Conservation (phyloP, 106 monocot species). For the Dendrobium nobile region DNA sequence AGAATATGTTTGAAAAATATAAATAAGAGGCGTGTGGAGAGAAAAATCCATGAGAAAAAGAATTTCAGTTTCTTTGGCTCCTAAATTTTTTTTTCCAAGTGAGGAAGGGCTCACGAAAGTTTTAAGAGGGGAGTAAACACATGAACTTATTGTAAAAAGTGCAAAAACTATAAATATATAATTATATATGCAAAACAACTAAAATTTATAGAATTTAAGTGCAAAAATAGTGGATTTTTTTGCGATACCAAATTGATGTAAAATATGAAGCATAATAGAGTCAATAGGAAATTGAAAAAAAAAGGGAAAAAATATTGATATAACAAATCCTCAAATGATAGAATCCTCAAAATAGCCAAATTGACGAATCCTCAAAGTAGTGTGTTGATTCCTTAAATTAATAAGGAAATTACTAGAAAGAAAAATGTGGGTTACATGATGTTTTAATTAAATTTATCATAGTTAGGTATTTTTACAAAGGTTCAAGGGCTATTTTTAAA, state of each 20-base stretch:
- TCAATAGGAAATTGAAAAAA: background rate
- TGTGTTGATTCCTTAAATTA: background rate
- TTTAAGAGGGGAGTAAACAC: background rate
- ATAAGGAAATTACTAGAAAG: background rate
- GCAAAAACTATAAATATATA: background rate
- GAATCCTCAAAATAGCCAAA: background rate
- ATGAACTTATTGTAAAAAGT: background rate
- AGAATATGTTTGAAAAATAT: background rate
- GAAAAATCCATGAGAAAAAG: background rate
- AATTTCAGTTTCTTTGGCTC: background rate
- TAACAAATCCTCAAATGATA: background rate
- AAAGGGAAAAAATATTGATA: background rate
- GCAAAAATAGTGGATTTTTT: background rate
- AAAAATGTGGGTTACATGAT: background rate
- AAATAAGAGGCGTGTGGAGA: background rate
- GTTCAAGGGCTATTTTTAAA: no score
- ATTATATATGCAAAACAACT: background rate
- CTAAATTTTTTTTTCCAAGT: background rate
- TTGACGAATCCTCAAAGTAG: background rate
- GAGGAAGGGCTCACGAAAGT: background rate
- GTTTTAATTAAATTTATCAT: background rate
- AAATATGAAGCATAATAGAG: background rate
- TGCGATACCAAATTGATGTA: background rate
- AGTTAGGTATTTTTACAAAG: background rate
- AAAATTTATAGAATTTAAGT: background rate